These are phyloP conservation scores for Leccinum glutinopallens DNA, from an alignment of 1,284 basidiomycete species.

Conservation along the genomic window DNA sequence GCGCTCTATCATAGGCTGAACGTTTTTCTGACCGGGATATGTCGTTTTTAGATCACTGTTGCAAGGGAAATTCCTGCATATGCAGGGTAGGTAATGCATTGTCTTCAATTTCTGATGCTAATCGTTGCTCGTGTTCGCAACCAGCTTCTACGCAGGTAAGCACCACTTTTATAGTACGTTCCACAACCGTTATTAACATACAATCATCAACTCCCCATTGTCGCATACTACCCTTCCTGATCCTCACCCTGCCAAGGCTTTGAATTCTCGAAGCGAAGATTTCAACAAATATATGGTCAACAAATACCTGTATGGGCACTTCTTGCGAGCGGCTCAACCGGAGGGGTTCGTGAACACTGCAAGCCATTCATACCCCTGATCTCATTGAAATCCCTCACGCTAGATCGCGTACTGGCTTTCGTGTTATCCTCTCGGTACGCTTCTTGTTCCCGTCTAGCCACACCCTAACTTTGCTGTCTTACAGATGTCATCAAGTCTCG, in stretches of 20 bases:
- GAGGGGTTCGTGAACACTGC: conserved; percentile 63
- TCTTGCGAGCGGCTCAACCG: conserved; percentile 83
- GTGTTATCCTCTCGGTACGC: conserved; percentile 82
- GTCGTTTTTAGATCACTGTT: conserved; percentile 73
- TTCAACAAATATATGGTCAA: conserved; percentile 61
- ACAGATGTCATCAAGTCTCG: conserved; percentile 91
- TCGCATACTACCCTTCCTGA: background rate
- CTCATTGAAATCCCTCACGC: conserved; percentile 1
- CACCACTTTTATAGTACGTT: background rate
- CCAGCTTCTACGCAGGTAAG: conserved; percentile 76
- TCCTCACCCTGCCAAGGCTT: conserved; percentile 57
- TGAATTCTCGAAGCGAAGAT: conserved; percentile 85
- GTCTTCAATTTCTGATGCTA: conserved; percentile 21
- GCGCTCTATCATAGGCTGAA: background rate
- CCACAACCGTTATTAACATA: background rate
- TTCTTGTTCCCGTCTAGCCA: background rate
- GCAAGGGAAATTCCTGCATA: conserved; percentile 94
- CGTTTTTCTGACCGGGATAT: conserved; percentile 1
- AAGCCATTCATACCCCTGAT: background rate
- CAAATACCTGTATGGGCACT: conserved; percentile 89
- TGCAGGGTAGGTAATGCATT: conserved; percentile 62
- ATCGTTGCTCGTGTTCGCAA: background rate
- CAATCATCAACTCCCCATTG: background rate
- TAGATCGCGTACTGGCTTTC: conserved; percentile 93
- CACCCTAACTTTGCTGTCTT: background rate